Evolutionary conservation across 768 basidiomycete species (phyloP).

Genomic region (Filobasidium wieringae): DNA sequence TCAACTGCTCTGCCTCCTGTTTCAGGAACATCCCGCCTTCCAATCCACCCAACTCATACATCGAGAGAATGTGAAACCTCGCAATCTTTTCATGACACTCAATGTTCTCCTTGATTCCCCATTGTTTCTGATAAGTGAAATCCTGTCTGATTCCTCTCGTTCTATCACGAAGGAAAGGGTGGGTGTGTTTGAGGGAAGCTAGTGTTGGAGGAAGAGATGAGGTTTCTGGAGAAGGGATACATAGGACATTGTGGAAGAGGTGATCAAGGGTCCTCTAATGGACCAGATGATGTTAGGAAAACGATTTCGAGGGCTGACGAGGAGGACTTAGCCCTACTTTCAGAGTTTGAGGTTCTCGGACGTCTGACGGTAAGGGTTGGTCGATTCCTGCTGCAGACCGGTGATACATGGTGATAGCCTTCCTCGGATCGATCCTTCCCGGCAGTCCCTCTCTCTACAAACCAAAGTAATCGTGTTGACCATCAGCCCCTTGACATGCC

Average conservation of each 20-base stretch:
- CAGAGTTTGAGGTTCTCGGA: slow-evolving; percentile 74
- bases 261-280: slow-evolving; percentile 75
- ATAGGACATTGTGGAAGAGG: slow-evolving; percentile 71
- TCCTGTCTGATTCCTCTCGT: slow-evolving; percentile 82
- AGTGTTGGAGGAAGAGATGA: slow-evolving; percentile 15
- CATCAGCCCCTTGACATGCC: neutral
- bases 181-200: slow-evolving; percentile 50
- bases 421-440: slow-evolving; percentile 60
- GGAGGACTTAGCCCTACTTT: slow-evolving; percentile 45
- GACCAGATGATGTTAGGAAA: neutral
- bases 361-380: slow-evolving; percentile 67
- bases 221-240: slow-evolving; percentile 44
- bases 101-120: slow-evolving; percentile 58
- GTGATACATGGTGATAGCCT: slow-evolving; percentile 90
- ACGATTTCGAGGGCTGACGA: neutral
- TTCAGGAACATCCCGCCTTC: slow-evolving; percentile 47
- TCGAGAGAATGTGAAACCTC: slow-evolving; percentile 76
- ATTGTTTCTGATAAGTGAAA: slow-evolving; percentile 82
- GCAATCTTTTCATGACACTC: slow-evolving; percentile 88
- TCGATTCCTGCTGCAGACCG: slow-evolving; percentile 83
- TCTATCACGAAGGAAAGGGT: slow-evolving; percentile 82
- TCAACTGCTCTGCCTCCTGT: slow-evolving; percentile 76
- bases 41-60: slow-evolving; percentile 47
- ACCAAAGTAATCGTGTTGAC: neutral
- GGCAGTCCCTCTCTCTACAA: slow-evolving; percentile 6